Conservation (phyloP, 2,329 filamentous ascomycete genomes). For the Diplodia scrobiculata region DNA sequence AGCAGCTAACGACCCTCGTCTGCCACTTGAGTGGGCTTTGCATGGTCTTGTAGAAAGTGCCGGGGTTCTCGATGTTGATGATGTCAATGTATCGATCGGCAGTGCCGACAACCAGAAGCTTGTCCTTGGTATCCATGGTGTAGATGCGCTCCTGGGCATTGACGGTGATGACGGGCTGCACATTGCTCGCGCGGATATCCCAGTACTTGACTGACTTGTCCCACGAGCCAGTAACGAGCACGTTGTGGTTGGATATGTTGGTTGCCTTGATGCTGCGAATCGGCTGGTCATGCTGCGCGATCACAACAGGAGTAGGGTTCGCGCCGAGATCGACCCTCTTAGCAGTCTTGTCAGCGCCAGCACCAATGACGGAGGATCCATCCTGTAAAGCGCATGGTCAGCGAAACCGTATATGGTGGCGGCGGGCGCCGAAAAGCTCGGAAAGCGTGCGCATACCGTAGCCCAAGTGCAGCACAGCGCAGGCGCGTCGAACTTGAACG, state of each 20-base stretch:
- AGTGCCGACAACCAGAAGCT: conserved; percentile 86
- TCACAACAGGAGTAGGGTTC: conserved; percentile 59
- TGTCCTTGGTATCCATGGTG: conserved; percentile 85
- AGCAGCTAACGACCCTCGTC: conserved; percentile 92
- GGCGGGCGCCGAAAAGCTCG: neutral
- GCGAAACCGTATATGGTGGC: neutral
- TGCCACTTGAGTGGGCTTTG: conserved; percentile 98
- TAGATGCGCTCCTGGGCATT: conserved; percentile 78
- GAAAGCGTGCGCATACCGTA: conserved; percentile 61
- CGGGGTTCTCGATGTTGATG: conserved; percentile 83
- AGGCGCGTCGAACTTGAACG: conserved; percentile 82
- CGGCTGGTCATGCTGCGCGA: conserved; percentile 82
- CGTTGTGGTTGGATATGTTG: conserved; percentile 64
- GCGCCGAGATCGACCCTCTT: conserved; percentile 80
- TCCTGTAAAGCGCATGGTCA: conserved; percentile 61
- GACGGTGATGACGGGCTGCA: conserved; percentile 66
- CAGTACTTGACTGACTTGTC: conserved; percentile 90
- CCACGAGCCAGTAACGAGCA: conserved; percentile 91
- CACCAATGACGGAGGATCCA: conserved; percentile 83
- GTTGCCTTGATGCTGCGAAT: conserved; percentile 74
- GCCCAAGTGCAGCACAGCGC: conserved; percentile 86
- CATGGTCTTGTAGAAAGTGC: conserved; percentile 91
- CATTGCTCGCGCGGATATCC: conserved; percentile 65
- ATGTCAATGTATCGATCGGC: conserved; percentile 97
- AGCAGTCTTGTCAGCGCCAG: conserved; percentile 86